Evolutionary conservation across 768 basidiomycete genomes (phyloP).

Genomic region (Sporobolomyces pararoseus): DNA sequence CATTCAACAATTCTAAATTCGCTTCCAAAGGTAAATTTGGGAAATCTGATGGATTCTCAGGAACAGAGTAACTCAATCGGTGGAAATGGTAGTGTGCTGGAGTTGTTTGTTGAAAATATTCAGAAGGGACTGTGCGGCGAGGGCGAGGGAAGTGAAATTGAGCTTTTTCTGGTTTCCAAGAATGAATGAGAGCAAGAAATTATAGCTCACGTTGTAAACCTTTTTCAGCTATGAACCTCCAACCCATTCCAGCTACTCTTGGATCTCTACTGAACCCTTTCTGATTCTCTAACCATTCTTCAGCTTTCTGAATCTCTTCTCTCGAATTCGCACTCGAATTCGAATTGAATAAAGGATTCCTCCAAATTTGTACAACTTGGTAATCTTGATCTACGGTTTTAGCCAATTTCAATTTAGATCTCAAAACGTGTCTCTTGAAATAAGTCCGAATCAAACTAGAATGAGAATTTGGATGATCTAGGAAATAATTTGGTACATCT

Average conservation of each 20-base stretch:
- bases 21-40: conserved; percentile 89
- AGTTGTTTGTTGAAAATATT: conserved; percentile 16
- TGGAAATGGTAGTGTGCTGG: conserved; percentile 62
- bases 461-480: conserved; percentile 28
- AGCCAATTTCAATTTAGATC: conserved; percentile 75
- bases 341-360: too few relatives aligned
- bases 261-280: conserved; percentile 12
- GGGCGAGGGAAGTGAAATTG: conserved; percentile 44
- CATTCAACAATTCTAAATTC: conserved; percentile 91
- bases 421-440: conserved; percentile 77
- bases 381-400: conserved; percentile 71
- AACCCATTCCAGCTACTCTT: conserved; percentile 29
- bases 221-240: conserved; percentile 24
- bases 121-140: conserved; percentile 17
- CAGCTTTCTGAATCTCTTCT: conserved; percentile 29
- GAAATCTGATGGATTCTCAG: conserved; percentile 79
- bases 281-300: conserved; percentile 18
- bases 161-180: not conserved
- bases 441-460: conserved; percentile 54
- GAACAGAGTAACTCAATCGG: conserved; percentile 74
- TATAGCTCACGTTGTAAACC: conserved; percentile 66
- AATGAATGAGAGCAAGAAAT: not conserved
- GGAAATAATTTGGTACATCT: too few relatives aligned
- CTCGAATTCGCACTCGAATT: conserved; percentile 8
- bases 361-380: conserved; percentile 77